Evolutionary conservation across 2,329 filamentous ascomycete genomes (phyloP), one percentile per base, ranked within the genome.

Genomic region (Hymenoscyphus salicellus): DNA sequence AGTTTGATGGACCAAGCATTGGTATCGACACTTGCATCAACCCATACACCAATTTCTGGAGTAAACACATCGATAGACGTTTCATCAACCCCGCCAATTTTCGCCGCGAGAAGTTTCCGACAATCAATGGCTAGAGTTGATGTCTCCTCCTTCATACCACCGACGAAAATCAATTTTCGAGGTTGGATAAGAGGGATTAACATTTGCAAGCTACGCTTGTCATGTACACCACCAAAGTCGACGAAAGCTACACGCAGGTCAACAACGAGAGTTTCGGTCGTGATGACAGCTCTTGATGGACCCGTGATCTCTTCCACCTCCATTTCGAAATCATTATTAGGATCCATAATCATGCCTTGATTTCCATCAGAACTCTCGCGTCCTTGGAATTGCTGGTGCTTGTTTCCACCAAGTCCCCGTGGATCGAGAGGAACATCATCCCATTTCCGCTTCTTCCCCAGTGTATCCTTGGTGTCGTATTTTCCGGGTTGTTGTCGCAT

Each of bases 1-100:
- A 99, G 84, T 77, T 93, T 96, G 66, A 99, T 91, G 28, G 91
- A 89, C 95, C 96, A 99, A 3, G 95, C 93, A 75, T 98, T 97
- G 5, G 94, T 98, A 75, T 99, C 95, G 52, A 98, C 94, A 73
- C 93, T 97, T 14, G 94, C 95, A 76, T 99, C 89, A 52, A 99
- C 84, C 16, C 83, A 81, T 38, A 84, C 81, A 28, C 93, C 93
- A n/a, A 91, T 81, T 10, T 80, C 77, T 0, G 95, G 95, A 0
- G 92, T 93, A 75, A 94, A 94, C 5, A 99, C 91, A 68, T 93
- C 88, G 41, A 87, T 64, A 4, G 69, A 83, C 43, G 82, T 81
- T 52, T 79, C 80, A 5, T 77, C 78, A 0, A 77, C 74, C 14
- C 80, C 79, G 14, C 77, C 79, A 38, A 77, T 76, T 33, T 79